phyloP scores from a whole-genome alignment of 192 early-diverging fungal genomes.

The Mortierella claussenii region DNA sequence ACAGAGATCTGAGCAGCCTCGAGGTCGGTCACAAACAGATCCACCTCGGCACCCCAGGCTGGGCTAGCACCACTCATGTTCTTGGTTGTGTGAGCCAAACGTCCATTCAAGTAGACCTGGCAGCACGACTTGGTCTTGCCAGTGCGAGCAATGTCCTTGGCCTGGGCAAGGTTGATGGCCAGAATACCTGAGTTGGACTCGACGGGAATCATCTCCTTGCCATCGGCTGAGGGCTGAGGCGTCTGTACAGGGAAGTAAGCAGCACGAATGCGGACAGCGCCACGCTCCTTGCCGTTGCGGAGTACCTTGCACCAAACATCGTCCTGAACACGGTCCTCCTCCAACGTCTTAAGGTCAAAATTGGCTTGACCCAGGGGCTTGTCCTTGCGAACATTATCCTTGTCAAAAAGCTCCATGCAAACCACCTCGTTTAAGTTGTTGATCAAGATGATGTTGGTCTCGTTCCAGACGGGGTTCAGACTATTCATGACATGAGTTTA shows the following conservation, averaged over 20 bases:
- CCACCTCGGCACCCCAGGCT: conserved; percentile 78
- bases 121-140: conserved; percentile 59
- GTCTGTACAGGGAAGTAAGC: conserved; percentile 41
- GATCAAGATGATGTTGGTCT: conserved; percentile 81
- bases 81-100: conserved; percentile 65
- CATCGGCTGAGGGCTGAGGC: conserved; percentile 27
- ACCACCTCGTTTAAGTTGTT: conserved; percentile 80
- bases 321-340: conserved; percentile 55
- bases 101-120: conserved; percentile 67
- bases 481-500: too few species aligned
- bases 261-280: conserved; percentile 33
- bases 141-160: conserved; percentile 69
- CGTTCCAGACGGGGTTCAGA: conserved; percentile 86
- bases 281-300: conserved; percentile 43
- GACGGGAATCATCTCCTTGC: conserved; percentile 23
- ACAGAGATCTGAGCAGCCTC: conserved; percentile 67
- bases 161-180: conserved; percentile 72
- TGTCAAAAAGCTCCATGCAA: conserved; percentile 84
- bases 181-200: conserved; percentile 72
- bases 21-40: conserved; percentile 79
- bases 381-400: conserved; percentile 80
- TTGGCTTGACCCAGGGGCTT: conserved; percentile 71
- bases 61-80: conserved; percentile 82
- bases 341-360: conserved; percentile 60
- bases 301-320: conserved; percentile 56